Evolutionary conservation across 1,284 basidiomycete genomes (phyloP).

Genomic region (Moesziomyces sp.): DNA sequence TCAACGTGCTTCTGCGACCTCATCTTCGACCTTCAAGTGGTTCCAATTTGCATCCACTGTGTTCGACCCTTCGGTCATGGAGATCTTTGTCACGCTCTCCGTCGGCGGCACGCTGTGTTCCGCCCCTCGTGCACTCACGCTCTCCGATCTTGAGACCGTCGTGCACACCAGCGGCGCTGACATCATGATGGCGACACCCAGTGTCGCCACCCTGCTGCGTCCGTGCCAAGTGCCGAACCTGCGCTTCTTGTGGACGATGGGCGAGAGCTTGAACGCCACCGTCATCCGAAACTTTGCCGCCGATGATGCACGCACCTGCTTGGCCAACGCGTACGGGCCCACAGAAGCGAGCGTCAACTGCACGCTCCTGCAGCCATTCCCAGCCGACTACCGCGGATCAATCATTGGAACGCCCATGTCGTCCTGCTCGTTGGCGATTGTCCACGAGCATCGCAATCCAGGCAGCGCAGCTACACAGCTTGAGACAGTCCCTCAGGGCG

Average conservation of each 20-base stretch:
- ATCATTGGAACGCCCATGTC: conserved; percentile 23
- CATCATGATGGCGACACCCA: conserved; percentile 43
- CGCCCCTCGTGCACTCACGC: conserved; percentile 17
- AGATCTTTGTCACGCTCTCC: conserved; percentile 29
- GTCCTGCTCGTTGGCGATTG: conserved; percentile 22
- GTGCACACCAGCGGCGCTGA: conserved; percentile 15
- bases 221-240: conserved; percentile 13
- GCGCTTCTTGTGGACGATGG: conserved; percentile 31
- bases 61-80: conserved; percentile 36
- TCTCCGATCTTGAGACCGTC: conserved; percentile 18
- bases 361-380: conserved; percentile 26
- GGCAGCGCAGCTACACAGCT: conserved; percentile 1
- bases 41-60: conserved; percentile 38
- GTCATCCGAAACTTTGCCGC: conserved; percentile 23
- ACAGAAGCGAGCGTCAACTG: conserved; percentile 35
- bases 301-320: not conserved
- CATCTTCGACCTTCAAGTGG: conserved; percentile 15
- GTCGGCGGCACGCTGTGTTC: conserved; percentile 25
- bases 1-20: not conserved
- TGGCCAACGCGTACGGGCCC: conserved; percentile 33
- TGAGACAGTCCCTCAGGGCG: conserved; percentile 4
- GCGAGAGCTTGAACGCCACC: conserved; percentile 16
- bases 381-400: conserved; percentile 18
- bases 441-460: not conserved
- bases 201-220: conserved; percentile 19